Evolutionary conservation across 139 green algal species (phyloP).

Genomic region (Closterium sp.): DNA sequence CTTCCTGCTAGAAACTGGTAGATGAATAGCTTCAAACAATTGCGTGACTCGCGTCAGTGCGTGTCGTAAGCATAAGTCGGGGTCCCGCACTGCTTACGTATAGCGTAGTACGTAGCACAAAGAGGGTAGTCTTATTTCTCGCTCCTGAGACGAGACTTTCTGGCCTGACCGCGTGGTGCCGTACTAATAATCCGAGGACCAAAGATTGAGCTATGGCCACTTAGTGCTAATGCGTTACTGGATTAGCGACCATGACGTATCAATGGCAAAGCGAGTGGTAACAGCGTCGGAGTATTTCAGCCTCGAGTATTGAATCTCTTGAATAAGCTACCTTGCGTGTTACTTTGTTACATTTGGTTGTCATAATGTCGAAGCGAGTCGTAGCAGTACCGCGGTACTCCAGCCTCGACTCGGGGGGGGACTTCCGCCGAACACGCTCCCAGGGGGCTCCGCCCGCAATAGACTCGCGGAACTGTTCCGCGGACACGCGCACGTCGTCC

Average conservation of each 20-base stretch:
- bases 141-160: background rate
- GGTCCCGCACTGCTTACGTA: too few relatives aligned
- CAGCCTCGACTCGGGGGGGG: background rate
- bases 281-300: background rate
- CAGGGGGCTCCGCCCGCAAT: background rate
- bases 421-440: background rate
- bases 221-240: too few relatives aligned
- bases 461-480: background rate
- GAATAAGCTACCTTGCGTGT: too few relatives aligned
- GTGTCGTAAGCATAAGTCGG: background rate
- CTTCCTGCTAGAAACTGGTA: too few relatives aligned
- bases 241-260: too few relatives aligned
- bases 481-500: background rate
- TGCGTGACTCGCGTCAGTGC: too few relatives aligned
- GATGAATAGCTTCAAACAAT: background rate
- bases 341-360: background rate
- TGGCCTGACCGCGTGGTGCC: background rate
- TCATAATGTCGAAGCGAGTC: background rate
- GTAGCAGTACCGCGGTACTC: background rate
- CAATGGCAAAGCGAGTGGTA: background rate
- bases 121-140: too few relatives aligned
- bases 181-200: background rate
- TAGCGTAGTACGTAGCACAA: too few relatives aligned
- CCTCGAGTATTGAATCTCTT: background rate
- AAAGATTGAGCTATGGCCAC: too few relatives aligned